Conservation (phyloP, 306 rosid species). For the Calophaca sinica region DNA sequence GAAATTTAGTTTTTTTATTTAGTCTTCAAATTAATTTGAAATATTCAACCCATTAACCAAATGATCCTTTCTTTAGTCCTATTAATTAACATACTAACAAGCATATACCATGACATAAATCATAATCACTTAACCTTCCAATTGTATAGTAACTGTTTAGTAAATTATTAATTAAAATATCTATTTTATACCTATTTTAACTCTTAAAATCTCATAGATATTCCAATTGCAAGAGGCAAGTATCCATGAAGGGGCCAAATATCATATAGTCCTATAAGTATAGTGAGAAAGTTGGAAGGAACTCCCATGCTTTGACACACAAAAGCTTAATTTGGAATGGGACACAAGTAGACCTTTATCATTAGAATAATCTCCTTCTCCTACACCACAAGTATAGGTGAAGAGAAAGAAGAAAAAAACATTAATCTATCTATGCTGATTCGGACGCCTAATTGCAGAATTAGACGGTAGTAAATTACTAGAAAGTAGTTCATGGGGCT, state of each 20-base stretch:
- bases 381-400: constrained; percentile 11
- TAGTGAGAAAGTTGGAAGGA: not conserved
- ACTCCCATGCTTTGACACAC: constrained; percentile 33
- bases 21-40: too few relatives aligned
- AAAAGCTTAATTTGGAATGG: constrained; percentile 24
- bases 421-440: constrained; percentile 19
- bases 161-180: too few relatives aligned
- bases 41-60: too few relatives aligned
- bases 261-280: not conserved
- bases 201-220: too few relatives aligned
- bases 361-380: not conserved
- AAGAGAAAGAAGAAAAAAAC: not conserved
- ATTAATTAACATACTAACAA: too few relatives aligned
- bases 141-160: too few relatives aligned
- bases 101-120: too few relatives aligned
- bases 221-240: too few relatives aligned
- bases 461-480: not conserved
- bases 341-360: constrained; percentile 3
- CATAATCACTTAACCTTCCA: too few relatives aligned
- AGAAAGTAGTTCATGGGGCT: not conserved
- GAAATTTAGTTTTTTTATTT: too few relatives aligned
- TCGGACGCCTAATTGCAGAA: not conserved
- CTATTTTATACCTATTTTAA: too few relatives aligned
- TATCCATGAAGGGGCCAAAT: not conserved
- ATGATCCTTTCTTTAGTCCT: too few relatives aligned